A percentile compares a stretch with the other conserved stretches of the same genome.
These are phyloP conservation scores for Carex pumila DNA, from an alignment of 176 grass and related monocot genomes.

Conservation along the genomic window DNA sequence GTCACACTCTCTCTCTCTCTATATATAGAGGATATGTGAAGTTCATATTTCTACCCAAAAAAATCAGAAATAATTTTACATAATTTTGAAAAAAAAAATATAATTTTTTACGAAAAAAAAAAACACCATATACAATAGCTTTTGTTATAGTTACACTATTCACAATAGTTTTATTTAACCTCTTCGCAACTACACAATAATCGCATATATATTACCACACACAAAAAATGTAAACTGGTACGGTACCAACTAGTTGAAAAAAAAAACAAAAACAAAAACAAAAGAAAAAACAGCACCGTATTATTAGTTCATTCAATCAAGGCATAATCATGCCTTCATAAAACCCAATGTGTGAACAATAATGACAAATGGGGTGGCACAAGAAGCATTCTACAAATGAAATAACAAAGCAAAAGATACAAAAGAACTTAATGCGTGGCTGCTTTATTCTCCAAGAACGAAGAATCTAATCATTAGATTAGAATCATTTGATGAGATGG, in stretches of 20 bases:
- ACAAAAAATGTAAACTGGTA: background rate
- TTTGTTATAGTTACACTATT: too few relatives aligned
- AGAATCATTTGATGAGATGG: background rate
- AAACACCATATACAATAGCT: too few relatives aligned
- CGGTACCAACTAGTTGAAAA: background rate
- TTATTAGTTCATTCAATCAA: background rate
- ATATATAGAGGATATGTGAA: too few relatives aligned
- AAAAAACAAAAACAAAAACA: background rate
- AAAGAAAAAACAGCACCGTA: background rate
- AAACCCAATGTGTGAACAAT: background rate
- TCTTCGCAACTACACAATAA: too few relatives aligned
- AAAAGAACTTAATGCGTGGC: background rate
- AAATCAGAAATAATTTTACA: too few relatives aligned
- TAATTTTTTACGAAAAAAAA: too few relatives aligned
- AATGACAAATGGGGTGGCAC: background rate
- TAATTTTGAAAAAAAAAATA: too few relatives aligned
- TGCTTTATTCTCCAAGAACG: background rate
- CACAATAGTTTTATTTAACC: too few relatives aligned
- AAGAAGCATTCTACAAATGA: background rate
- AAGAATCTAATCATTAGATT: conserved; percentile 2
- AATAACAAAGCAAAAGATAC: background rate
- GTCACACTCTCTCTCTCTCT: too few relatives aligned
- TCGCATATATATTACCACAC: too few relatives aligned
- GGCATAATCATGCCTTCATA: background rate
- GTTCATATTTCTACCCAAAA: too few relatives aligned